phyloP scores from a whole-genome alignment of 345 rosid species.

The sweet orange (Citrus sinensis) region DVS_A1.0 CM039164.1:21982001-21982500 shows the following conservation, averaged over 20 bases:
- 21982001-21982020: neutral
- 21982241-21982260: neutral
- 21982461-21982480: conserved; percentile 94
- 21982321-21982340: neutral
- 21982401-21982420: conserved; percentile 99
- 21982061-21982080: neutral
- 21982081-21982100: too few species aligned
- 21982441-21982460: conserved; percentile 95
- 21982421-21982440: conserved; percentile 94
- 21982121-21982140: neutral
- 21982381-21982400: conserved; percentile 24
- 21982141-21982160: neutral
- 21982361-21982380: neutral
- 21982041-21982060: neutral
- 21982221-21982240: neutral
- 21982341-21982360: neutral
- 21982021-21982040: neutral
- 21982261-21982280: neutral
- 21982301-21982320: neutral
- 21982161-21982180: neutral
- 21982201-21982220: neutral
- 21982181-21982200: neutral
- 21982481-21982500: conserved; percentile 57
- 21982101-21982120: neutral
- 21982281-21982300: neutral